Base-by-base conservation (phyloP, 2,329 filamentous ascomycete species). In the Colletotrichum sp. region DNA sequence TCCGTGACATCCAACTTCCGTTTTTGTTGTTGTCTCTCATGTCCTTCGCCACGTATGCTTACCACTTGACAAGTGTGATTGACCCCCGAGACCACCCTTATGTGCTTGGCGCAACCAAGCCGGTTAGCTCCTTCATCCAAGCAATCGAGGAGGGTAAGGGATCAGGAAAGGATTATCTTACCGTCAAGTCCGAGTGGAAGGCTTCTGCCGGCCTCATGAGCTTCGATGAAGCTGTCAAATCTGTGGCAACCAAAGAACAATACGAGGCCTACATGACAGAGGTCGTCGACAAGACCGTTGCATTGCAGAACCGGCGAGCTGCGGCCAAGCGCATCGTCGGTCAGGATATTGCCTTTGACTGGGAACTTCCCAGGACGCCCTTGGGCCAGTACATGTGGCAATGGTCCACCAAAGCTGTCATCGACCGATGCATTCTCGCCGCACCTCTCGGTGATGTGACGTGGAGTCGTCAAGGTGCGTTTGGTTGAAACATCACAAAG, bases 31-130 rank as follows among this genome's bases (percentile, higher is more conserved):
- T 24, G n/a, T 52, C 43, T 52, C n/a, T 52, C 43, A 1, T 52
- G 6, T 5, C 2, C n/a, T 21, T 52, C 12, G 43, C n/a, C 43
- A 52, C n/a, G n/a, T 52, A 21, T 61, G 59, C 59, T 61, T 15
- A 61, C 59, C 2, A 0, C 7, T 34, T 32, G n/a, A 21, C 6
- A 34, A 32, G 26, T 2, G 21, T 28, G 39, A 30, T 84, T 10
- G 85, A 86, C 72, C 75, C 81, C 7, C 78, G 85, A 6, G 85
- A 86, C 63, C 85, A 86, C 63, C 81, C 82, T 59, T 86, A 85
- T 75, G 81, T 86, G 10, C 78, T 84, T 7, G 85, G 85, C 2
- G 84, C 85, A 1, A 86, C 84, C 2, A 79, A 80, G 18, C 70
- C 77, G 2, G 77, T 85, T 3, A 78, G 80, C 70, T 78, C 82